phyloP scores from a whole-genome alignment of 2,329 filamentous ascomycete genomes.

The Botrytis aclada region DNA sequence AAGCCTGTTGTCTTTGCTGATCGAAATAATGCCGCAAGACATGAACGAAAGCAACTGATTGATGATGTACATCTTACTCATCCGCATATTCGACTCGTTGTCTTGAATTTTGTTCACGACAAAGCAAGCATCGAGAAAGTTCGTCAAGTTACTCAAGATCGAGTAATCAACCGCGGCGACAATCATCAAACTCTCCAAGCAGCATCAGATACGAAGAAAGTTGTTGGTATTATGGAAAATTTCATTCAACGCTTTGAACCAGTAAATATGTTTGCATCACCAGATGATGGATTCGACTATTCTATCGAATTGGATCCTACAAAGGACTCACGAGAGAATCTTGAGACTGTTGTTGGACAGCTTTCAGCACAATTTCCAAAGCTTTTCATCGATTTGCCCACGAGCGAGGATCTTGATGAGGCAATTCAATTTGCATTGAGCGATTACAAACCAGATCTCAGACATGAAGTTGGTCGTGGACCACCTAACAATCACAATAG shows the following conservation, averaged over 20 bases:
- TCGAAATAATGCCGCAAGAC: constrained; percentile 86
- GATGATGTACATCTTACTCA: constrained; percentile 67
- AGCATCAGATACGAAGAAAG: constrained; percentile 67
- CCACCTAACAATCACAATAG: constrained; percentile 43
- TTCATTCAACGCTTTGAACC: constrained; percentile 86
- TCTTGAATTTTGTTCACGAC: constrained; percentile 84
- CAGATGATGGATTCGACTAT: constrained; percentile 78
- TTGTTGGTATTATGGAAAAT: constrained; percentile 89
- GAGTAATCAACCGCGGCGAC: constrained; percentile 82
- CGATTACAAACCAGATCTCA: constrained; percentile 73
- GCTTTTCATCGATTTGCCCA: constrained; percentile 69
- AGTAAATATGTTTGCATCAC: constrained; percentile 60
- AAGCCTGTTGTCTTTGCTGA: constrained; percentile 81
- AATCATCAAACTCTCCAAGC: constrained; percentile 98
- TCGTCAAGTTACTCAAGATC: constrained; percentile 68
- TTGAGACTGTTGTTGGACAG: constrained; percentile 72
- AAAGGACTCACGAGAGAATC: constrained; percentile 74
- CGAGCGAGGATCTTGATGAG: constrained; percentile 68
- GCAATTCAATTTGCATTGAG: constrained; percentile 74
- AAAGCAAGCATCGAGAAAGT: constrained; percentile 65
- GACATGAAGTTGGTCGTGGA: constrained; percentile 65
- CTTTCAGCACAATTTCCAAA: constrained; percentile 76
- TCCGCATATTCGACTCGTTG: constrained; percentile 68
- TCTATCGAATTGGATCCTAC: constrained; percentile 82
- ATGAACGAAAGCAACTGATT: constrained; percentile 85